Percentiles rank a stretch among this genome's conserved stretches.
Conservation (phyloP, 441 rosid species). For the Raphanus hybrid region DNA sequence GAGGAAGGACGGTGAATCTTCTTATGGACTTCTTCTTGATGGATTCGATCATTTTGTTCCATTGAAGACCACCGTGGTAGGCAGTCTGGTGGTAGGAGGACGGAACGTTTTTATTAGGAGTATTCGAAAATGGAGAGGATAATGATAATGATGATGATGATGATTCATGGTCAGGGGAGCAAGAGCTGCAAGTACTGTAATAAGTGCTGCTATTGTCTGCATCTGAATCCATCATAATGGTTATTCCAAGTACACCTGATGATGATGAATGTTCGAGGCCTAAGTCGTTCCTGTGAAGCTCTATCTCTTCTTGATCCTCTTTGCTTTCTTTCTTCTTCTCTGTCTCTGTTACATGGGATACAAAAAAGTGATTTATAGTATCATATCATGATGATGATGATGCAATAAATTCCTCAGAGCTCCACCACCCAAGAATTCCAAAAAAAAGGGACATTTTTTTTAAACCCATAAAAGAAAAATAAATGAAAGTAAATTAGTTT, state of each 20-base stretch:
- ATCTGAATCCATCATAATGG: constrained; percentile 44
- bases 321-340: constrained; percentile 36
- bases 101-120: constrained; percentile 22
- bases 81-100: constrained; percentile 28
- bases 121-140: constrained; percentile 15
- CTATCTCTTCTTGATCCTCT: constrained; percentile 41
- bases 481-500: constrained; percentile 4
- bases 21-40: constrained; percentile 64
- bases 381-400: too few relatives aligned
- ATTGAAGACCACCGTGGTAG: constrained; percentile 43
- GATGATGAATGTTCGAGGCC: constrained; percentile 52
- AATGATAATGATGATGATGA: constrained; percentile 22
- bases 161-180: constrained; percentile 36
- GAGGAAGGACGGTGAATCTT: constrained; percentile 56
- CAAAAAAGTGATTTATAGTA: not conserved
- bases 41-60: constrained; percentile 62
- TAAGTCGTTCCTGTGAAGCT: constrained; percentile 43
- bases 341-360: constrained; percentile 12
- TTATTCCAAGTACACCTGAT: constrained; percentile 60
- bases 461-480: constrained; percentile 7
- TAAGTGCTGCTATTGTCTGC: constrained; percentile 43
- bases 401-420: not conserved
- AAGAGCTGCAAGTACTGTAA: constrained; percentile 47
- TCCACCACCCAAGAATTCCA: not conserved
- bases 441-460: not conserved